Percentiles rank a stretch among this genome's conserved stretches.
These are phyloP conservation scores for Botryococcus braunii DNA, from an alignment of 163 green algal genomes.

Conservation along the genomic window DNA sequence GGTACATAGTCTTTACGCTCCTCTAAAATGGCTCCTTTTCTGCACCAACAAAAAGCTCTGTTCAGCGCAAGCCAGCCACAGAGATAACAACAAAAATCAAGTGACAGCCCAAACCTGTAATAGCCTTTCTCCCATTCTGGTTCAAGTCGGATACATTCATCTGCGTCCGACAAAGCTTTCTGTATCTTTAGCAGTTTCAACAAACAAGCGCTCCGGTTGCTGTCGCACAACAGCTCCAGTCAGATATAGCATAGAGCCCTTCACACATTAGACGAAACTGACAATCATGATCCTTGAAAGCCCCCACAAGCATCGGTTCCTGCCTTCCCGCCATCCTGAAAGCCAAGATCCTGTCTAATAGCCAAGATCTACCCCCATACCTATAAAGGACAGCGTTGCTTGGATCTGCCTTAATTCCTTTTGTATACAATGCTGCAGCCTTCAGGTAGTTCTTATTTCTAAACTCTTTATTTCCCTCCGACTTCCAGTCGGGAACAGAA, in stretches of 20 bases:
- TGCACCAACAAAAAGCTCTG: constrained; percentile 7
- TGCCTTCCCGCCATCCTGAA: too few relatives aligned
- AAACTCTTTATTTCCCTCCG: constrained; percentile 63
- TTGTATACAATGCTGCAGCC: constrained; percentile 65
- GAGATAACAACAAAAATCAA: constrained; percentile 45
- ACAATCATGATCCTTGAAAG: too few relatives aligned
- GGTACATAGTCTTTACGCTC: neutral
- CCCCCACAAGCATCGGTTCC: too few relatives aligned
- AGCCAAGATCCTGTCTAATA: neutral
- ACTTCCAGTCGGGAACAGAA: constrained; percentile 14
- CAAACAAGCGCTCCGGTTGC: constrained; percentile 70
- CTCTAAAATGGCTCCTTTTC: neutral
- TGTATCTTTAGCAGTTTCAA: constrained; percentile 74
- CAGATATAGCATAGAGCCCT: neutral
- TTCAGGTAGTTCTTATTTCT: constrained; percentile 58
- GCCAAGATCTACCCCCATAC: constrained; percentile 17
- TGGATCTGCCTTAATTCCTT: constrained; percentile 55
- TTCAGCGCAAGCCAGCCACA: constrained; percentile 23
- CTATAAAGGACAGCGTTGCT: constrained; percentile 60
- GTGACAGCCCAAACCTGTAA: constrained; percentile 45
- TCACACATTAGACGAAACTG: neutral
- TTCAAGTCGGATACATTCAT: constrained; percentile 43
- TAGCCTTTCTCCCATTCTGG: constrained; percentile 66
- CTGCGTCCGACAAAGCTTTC: constrained; percentile 68
- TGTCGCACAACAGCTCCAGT: constrained; percentile 20